These are phyloP conservation scores for Amaranthus cruentus DNA, from an alignment of 148 eudicot genomes.

Conservation along the genomic window DNA sequence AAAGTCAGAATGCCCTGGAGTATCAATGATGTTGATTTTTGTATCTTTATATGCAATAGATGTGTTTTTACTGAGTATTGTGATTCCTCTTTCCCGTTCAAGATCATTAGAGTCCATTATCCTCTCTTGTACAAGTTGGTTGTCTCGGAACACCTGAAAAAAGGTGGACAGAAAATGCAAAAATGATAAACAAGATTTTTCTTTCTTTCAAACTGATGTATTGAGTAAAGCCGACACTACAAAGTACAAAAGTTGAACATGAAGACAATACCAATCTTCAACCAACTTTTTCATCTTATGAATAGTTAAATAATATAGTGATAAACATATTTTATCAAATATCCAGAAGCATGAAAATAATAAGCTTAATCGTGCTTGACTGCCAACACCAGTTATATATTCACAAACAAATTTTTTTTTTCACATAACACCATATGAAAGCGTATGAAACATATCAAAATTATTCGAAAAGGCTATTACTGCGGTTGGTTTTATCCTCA, in stretches of 20 bases:
- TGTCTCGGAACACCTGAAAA: conserved; percentile 95
- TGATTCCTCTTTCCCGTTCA: conserved; percentile 97
- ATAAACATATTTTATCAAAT: neutral
- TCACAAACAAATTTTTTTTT: neutral
- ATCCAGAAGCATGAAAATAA: neutral
- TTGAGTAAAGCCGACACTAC: neutral
- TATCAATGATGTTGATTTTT: conserved; percentile 93
- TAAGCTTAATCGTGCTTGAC: neutral
- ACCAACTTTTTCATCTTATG: neutral
- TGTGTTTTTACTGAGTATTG: conserved; percentile 95
- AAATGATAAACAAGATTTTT: neutral
- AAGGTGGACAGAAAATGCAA: neutral
- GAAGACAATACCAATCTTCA: neutral
- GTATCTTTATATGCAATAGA: conserved; percentile 81
- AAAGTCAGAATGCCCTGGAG: conserved; percentile 99
- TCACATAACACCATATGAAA: neutral
- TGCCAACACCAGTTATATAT: too few species aligned
- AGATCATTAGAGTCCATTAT: conserved; percentile 99
- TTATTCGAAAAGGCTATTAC: neutral
- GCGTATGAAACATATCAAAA: neutral
- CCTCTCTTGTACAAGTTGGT: conserved; percentile 86
- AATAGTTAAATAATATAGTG: too few species aligned
- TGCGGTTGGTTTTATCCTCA: conserved; percentile 16
- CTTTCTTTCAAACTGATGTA: neutral
- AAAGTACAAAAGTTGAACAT: conserved; percentile 3